phyloP scores from a whole-genome alignment of 768 basidiomycete genomes.

The Lepiota subincarnata region DNA sequence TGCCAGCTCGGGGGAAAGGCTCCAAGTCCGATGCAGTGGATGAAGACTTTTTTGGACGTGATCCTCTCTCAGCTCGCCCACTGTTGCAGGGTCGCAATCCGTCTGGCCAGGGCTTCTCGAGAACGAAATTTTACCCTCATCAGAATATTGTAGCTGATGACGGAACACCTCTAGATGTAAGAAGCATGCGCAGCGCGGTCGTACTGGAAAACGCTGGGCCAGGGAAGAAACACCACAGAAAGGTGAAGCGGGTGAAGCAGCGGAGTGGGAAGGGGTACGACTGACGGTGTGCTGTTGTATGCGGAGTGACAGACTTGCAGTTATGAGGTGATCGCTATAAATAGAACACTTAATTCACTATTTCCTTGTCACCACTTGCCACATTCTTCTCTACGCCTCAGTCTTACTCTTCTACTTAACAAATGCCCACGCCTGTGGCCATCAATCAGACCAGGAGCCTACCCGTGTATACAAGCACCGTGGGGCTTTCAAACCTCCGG shows the following conservation, averaged over 20 bases:
- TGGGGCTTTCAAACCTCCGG: neutral
- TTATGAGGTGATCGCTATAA: neutral
- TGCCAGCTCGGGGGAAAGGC: constrained; percentile 32
- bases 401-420: neutral
- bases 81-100: constrained; percentile 57
- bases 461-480: neutral
- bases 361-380: neutral
- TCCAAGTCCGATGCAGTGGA: constrained; percentile 71
- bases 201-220: constrained; percentile 38
- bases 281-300: constrained; percentile 13
- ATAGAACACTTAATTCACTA: neutral
- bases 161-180: constrained; percentile 56
- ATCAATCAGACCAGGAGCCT: neutral
- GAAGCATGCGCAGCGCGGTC: constrained; percentile 37
- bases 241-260: constrained; percentile 76
- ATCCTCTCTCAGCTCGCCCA: constrained; percentile 51
- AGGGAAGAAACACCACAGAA: constrained; percentile 86
- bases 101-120: constrained; percentile 56
- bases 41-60: constrained; percentile 71
- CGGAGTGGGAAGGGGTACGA: constrained; percentile 94
- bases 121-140: constrained; percentile 73
- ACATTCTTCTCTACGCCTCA: neutral
- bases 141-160: constrained; percentile 78
- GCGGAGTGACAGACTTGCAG: neutral
- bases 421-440: neutral